phyloP scores from a whole-genome alignment of 805 yeast genomes.

The Yarrowia sp. region DNA sequence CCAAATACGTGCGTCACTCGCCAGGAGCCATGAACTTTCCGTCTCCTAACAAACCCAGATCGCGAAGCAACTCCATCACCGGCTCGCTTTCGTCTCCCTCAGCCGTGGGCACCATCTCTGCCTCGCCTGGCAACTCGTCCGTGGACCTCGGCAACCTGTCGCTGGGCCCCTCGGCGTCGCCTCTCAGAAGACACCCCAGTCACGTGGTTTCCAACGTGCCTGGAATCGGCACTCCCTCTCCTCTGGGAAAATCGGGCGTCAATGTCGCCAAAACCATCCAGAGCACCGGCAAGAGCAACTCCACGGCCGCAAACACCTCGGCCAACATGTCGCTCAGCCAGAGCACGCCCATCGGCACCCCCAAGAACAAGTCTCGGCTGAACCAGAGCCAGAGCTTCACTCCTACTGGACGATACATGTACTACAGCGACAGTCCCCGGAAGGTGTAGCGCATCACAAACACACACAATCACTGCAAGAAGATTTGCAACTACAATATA shows the following conservation, averaged over 20 bases:
- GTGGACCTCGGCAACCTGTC: slow-evolving; percentile 29
- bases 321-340: slow-evolving; percentile 23
- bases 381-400: slow-evolving; percentile 41
- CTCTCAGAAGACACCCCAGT: slow-evolving; percentile 2
- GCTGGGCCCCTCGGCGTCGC: slow-evolving; percentile 15
- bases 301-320: background rate
- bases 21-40: slow-evolving; percentile 33
- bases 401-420: slow-evolving; percentile 42
- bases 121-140: slow-evolving; percentile 40
- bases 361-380: slow-evolving; percentile 11
- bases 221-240: slow-evolving; percentile 7
- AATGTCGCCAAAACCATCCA: slow-evolving; percentile 8
- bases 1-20: slow-evolving; percentile 40
- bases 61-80: slow-evolving; percentile 15
- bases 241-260: slow-evolving; percentile 29
- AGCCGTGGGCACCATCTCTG: slow-evolving; percentile 32
- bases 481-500: too few relatives aligned
- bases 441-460: background rate
- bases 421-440: slow-evolving; percentile 42
- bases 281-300: background rate
- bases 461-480: too few relatives aligned
- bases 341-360: slow-evolving; percentile 30
- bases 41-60: background rate
- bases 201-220: slow-evolving; percentile 23
- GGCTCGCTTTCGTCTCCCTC: background rate